Evolutionary conservation across 345 rosid species (phyloP).

Genomic region (Gossypium rotundifolium): DNA sequence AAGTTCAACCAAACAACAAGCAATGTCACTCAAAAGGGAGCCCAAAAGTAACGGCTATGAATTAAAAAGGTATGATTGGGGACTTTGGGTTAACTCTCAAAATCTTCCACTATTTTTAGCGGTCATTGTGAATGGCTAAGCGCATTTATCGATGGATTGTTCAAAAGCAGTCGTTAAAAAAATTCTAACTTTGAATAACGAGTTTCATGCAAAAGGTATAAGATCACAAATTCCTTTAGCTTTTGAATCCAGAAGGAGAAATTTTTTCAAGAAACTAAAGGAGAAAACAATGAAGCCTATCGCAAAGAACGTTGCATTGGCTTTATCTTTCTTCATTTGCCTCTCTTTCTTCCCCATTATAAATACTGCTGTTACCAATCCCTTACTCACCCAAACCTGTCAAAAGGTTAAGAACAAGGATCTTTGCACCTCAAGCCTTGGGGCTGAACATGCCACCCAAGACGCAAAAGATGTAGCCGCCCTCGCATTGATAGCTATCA

Average conservation of each 20-base stretch:
- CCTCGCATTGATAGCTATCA: slow-evolving; percentile 47
- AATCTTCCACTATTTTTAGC: neutral
- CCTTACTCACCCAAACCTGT: slow-evolving; percentile 33
- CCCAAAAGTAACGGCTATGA: neutral
- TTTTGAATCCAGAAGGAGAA: neutral
- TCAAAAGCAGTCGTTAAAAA: no score
- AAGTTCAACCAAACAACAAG: neutral
- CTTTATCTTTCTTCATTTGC: slow-evolving; percentile 19
- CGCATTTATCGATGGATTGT: neutral
- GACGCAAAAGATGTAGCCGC: slow-evolving; percentile 35
- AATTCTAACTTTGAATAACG: neutral
- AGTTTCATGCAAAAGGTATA: neutral
- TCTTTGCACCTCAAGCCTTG: slow-evolving; percentile 44
- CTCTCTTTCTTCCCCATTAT: slow-evolving; percentile 7
- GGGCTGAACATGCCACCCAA: slow-evolving; percentile 30
- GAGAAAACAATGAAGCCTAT: slow-evolving; percentile 21
- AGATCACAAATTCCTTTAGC: neutral
- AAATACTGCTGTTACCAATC: neutral
- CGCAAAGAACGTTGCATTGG: slow-evolving; percentile 6
- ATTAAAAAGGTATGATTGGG: no score
- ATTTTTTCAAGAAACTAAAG: neutral
- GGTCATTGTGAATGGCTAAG: no score
- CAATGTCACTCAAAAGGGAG: neutral
- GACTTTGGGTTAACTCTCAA: neutral
- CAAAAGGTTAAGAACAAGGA: slow-evolving; percentile 27